These are phyloP conservation scores for Penicillium sp. DNA, from an alignment of 2,329 filamentous ascomycete genomes.

Conservation along the genomic window DNA sequence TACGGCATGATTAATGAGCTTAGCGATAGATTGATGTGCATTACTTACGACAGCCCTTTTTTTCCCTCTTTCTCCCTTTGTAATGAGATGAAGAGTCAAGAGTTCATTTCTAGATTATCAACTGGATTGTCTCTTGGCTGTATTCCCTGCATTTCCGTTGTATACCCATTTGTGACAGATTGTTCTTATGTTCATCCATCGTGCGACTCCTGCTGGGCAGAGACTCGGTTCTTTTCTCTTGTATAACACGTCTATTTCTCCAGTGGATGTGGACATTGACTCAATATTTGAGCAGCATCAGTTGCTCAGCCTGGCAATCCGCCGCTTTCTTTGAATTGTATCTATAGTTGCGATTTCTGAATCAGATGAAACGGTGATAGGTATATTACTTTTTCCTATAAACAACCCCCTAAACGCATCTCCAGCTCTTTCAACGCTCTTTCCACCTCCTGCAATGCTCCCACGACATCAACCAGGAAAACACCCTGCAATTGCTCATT, in stretches of 20 bases:
- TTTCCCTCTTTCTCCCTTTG: slow-evolving; percentile 5
- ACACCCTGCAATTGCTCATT: slow-evolving; percentile 2
- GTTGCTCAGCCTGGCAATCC: slow-evolving; percentile 2
- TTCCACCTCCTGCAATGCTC: neutral
- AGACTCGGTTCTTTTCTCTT: neutral
- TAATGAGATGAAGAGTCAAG: slow-evolving; percentile 18
- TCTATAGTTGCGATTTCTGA: slow-evolving; percentile 1
- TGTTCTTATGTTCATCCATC: neutral
- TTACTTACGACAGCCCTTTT: slow-evolving; percentile 20
- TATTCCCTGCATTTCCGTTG: slow-evolving; percentile 11
- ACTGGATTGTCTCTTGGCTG: neutral
- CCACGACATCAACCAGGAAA: slow-evolving; percentile 2
- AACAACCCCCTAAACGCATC: neutral
- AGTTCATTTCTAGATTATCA: no score
- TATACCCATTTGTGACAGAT: slow-evolving; percentile 18
- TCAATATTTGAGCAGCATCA: no score
- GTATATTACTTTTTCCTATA: no score
- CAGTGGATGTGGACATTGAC: no score
- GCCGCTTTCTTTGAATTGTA: slow-evolving; percentile 3
- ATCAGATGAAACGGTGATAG: no score
- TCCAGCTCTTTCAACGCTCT: neutral
- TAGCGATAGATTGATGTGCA: slow-evolving; percentile 24
- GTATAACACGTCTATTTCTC: no score
- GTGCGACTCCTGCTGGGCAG: slow-evolving; percentile 1
- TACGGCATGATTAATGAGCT: slow-evolving; percentile 23